Evolutionary conservation across 768 basidiomycete species (phyloP).

Genomic region (Tylopilus subfusipes): DNA sequence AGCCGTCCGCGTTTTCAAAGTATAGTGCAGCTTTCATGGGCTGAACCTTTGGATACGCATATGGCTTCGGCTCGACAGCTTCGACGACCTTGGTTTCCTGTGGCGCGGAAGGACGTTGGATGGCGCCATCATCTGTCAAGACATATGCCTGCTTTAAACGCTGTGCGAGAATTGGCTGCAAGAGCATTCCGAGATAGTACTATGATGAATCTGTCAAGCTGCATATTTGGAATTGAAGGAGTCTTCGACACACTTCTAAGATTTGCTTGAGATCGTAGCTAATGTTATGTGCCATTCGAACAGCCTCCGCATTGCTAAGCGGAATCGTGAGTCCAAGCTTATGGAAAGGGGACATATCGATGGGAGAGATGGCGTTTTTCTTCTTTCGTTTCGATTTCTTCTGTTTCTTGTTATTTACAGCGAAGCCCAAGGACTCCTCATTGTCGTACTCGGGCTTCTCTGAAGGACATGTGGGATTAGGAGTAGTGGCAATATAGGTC

Average conservation of each 20-base stretch:
- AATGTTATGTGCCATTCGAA: constrained; percentile 13
- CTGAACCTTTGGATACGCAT: constrained; percentile 46
- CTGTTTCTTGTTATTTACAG: constrained; percentile 24
- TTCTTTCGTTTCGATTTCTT: constrained; percentile 24
- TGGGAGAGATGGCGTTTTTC: constrained; percentile 3
- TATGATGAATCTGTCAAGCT: constrained; percentile 10
- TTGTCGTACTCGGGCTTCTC: constrained; percentile 4
- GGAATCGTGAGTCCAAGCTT: constrained; percentile 31
- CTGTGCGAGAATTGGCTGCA: constrained; percentile 10
- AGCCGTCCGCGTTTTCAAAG: constrained; percentile 55
- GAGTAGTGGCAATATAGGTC: background rate
- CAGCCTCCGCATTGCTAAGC: constrained; percentile 16
- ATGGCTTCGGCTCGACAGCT: constrained; percentile 12
- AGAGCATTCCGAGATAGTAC: constrained; percentile 27
- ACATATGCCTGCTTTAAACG: constrained; percentile 11
- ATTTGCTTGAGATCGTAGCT: constrained; percentile 23
- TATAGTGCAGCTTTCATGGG: constrained; percentile 60
- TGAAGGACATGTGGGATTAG: background rate
- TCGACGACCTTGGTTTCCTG: background rate
- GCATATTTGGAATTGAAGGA: too few species aligned
- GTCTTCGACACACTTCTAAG: constrained; percentile 25
- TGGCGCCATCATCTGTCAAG: background rate
- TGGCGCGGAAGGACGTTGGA: background rate
- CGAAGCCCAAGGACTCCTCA: constrained; percentile 4
- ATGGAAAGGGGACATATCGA: constrained; percentile 31